A percentile compares a stretch with the other conserved stretches of the same genome.
These are phyloP conservation scores for Fomitopsis pinicola DNA, from an alignment of 1,284 basidiomycete genomes.

Conservation along the genomic window DNA sequence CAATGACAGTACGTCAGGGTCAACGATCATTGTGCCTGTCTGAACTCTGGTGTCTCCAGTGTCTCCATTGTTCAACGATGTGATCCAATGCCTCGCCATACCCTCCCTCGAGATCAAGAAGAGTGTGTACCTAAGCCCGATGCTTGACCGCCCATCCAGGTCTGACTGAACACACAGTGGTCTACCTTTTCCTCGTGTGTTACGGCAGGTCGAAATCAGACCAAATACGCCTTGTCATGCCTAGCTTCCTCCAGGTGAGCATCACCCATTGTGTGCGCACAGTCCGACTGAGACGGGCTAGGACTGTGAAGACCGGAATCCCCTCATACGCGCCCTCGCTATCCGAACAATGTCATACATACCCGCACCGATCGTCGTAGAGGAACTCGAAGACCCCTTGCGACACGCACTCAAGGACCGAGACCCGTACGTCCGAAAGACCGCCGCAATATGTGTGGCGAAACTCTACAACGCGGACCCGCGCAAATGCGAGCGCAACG, in stretches of 20 bases:
- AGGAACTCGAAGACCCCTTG: slow-evolving; percentile 80
- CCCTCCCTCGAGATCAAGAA: slow-evolving; percentile 97
- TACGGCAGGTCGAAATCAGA: slow-evolving; percentile 88
- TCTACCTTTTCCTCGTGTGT: slow-evolving; percentile 90
- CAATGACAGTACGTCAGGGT: slow-evolving; percentile 73
- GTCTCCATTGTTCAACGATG: slow-evolving; percentile 89
- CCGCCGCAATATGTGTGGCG: slow-evolving; percentile 90
- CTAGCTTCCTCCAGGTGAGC: slow-evolving; percentile 80
- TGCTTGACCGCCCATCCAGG: background rate
- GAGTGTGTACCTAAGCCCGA: slow-evolving; percentile 48
- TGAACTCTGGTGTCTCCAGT: slow-evolving; percentile 45
- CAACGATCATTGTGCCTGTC: background rate
- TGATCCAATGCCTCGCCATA: slow-evolving; percentile 84
- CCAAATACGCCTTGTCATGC: slow-evolving; percentile 84
- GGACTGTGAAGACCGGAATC: slow-evolving; percentile 92
- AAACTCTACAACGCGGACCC: slow-evolving; percentile 88
- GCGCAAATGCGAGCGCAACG: slow-evolving; percentile 77
- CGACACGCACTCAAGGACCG: slow-evolving; percentile 85
- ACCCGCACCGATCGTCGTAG: slow-evolving; percentile 76
- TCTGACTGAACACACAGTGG: slow-evolving; percentile 52
- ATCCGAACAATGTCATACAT: slow-evolving; percentile 98
- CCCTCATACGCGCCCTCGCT: slow-evolving; percentile 87
- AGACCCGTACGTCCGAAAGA: slow-evolving; percentile 96
- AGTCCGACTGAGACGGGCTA: slow-evolving; percentile 28
- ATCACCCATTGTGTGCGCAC: background rate